phyloP scores from a whole-genome alignment of 2,329 filamentous ascomycete species.

The Apiospora sp. region DNA sequence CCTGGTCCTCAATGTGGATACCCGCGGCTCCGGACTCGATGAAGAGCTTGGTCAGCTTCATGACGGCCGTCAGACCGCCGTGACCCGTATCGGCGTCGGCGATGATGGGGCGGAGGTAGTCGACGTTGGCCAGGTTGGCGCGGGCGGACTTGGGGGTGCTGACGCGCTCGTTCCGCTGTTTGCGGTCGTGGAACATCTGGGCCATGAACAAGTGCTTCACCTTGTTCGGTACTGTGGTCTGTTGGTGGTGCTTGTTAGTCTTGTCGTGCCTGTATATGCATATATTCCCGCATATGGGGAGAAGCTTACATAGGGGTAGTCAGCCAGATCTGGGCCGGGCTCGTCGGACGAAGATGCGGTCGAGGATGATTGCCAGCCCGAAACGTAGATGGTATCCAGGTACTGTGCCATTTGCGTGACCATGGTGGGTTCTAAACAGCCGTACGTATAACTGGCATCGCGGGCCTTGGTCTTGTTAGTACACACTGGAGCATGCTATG shows the following conservation, averaged over 20 bases:
- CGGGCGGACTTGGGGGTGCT: conserved; percentile 78
- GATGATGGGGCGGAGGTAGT: conserved; percentile 95
- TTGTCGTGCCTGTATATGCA: background rate
- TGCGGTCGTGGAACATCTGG: conserved; percentile 98
- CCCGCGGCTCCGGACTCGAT: conserved; percentile 95
- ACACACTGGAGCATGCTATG: background rate
- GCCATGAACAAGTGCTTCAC: conserved; percentile 98
- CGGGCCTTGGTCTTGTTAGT: conserved; percentile 64
- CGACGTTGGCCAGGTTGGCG: conserved; percentile 77
- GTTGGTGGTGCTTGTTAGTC: conserved; percentile 13
- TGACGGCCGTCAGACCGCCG: conserved; percentile 95
- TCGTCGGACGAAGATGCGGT: conserved; percentile 95
- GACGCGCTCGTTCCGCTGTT: conserved; percentile 94
- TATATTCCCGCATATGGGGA: background rate
- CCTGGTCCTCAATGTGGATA: conserved; percentile 99
- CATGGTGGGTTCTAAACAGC: conserved; percentile 97
- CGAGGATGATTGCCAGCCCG: conserved; percentile 97
- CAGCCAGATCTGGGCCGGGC: conserved; percentile 95
- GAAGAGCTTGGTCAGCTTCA: conserved; percentile 99
- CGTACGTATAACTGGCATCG: conserved; percentile 93
- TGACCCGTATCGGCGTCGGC: conserved; percentile 98
- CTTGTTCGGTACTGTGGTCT: conserved; percentile 99
- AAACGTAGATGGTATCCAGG: conserved; percentile 97
- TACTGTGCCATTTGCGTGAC: conserved; percentile 99
- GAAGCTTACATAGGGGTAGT: conserved; percentile 84